Conservation (phyloP, 2,329 filamentous ascomycete genomes). For the Monosporascus sp. region DNA sequence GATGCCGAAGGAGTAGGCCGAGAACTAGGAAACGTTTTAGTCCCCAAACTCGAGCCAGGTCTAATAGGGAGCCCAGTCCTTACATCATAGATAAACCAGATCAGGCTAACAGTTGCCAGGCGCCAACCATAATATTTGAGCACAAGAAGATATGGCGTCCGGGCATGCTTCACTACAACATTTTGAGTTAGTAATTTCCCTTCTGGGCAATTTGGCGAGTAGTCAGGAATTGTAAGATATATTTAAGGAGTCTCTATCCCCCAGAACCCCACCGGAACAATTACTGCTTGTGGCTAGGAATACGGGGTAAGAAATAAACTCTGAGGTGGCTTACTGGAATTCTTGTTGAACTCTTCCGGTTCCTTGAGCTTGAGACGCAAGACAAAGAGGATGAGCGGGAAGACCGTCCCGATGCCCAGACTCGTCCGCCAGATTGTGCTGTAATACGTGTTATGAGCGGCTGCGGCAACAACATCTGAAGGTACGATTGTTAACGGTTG, state of each 20-base stretch:
- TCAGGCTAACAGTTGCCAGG: slow-evolving; percentile 62
- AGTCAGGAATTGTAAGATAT: not conserved
- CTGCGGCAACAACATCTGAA: slow-evolving; percentile 47
- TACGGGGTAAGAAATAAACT: slow-evolving; percentile 1
- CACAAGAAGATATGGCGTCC: slow-evolving; percentile 52
- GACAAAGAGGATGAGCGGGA: slow-evolving; percentile 66
- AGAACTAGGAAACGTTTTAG: slow-evolving; percentile 48
- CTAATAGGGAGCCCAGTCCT: slow-evolving; percentile 18
- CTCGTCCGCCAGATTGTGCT: slow-evolving; percentile 77
- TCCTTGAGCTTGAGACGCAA: slow-evolving; percentile 71
- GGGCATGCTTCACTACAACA: slow-evolving; percentile 29
- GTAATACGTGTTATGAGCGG: slow-evolving; percentile 55
- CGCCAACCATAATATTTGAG: slow-evolving; percentile 69
- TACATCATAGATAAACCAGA: slow-evolving; percentile 83
- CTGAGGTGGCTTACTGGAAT: slow-evolving; percentile 54
- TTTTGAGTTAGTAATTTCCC: slow-evolving; percentile 1
- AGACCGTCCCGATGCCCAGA: slow-evolving; percentile 73
- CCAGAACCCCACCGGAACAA: too few relatives aligned
- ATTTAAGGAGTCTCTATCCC: too few relatives aligned
- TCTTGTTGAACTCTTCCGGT: slow-evolving; percentile 69
- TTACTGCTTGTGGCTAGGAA: too few relatives aligned
- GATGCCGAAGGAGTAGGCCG: slow-evolving; percentile 77
- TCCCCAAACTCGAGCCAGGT: not conserved
- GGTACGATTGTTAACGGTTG: too few relatives aligned
- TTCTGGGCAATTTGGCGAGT: not conserved